Percentiles rank a stretch among this genome's conserved stretches.
Evolutionary conservation across 345 rosid species (phyloP).

Genomic region (Cardamine occulta): DNA sequence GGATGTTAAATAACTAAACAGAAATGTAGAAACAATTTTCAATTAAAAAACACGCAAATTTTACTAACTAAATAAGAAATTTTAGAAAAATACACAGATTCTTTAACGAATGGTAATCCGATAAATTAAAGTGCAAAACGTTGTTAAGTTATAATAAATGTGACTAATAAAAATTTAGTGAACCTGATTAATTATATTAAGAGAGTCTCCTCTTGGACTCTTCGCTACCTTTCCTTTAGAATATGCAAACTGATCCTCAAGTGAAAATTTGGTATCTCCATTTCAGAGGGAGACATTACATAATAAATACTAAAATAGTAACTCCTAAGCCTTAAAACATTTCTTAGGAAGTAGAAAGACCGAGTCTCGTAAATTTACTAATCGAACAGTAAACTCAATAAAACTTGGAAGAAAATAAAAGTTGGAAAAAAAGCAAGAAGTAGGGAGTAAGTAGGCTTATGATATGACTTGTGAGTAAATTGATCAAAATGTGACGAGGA

Average conservation of each 20-base stretch:
- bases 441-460: conserved; percentile 1
- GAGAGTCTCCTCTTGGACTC: not conserved
- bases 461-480: conserved; percentile 12
- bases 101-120: not conserved
- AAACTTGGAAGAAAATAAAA: not conserved
- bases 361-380: not conserved
- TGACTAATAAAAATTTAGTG: not conserved
- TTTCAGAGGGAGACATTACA: not conserved
- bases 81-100: no score
- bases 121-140: not conserved
- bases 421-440: not conserved
- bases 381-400: not conserved
- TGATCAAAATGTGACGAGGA: conserved; percentile 31
- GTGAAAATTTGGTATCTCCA: not conserved
- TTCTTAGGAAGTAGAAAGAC: not conserved
- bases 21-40: no score
- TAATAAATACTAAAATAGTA: no score
- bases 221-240: not conserved
- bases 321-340: not conserved
- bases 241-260: not conserved
- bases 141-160: not conserved
- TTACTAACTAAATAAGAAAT: no score
- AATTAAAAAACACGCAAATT: no score
- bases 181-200: no score
- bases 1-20: no score